phyloP scores from a whole-genome alignment of 2,329 filamentous ascomycete species.

The Helotiales sp. region DNA sequence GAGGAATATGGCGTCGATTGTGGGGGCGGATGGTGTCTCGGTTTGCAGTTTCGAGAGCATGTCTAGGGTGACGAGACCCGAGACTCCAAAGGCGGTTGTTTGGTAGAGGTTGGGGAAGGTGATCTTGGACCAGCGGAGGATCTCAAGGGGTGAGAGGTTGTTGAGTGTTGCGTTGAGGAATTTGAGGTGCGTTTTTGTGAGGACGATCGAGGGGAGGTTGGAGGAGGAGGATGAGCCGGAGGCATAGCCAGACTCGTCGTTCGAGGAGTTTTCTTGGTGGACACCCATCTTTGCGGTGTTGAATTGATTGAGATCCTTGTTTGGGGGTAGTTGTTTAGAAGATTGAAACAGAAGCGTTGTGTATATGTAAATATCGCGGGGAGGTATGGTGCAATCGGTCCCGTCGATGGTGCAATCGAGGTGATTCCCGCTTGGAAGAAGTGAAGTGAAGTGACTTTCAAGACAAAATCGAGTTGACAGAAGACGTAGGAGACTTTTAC shows the following conservation, averaged over 20 bases:
- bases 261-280: conserved; percentile 42
- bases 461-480: not conserved
- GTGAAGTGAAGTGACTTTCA: not conserved
- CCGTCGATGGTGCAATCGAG: conserved; percentile 15
- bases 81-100: conserved; percentile 80
- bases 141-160: conserved; percentile 83
- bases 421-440: not conserved
- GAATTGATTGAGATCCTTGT: not conserved
- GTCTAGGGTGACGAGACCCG: conserved; percentile 79
- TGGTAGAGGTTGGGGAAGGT: conserved; percentile 89
- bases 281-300: conserved; percentile 26
- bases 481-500: not conserved
- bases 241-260: conserved; percentile 82
- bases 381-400: conserved; percentile 12
- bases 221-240: conserved; percentile 59
- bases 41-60: conserved; percentile 76
- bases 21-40: conserved; percentile 58
- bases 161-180: conserved; percentile 90
- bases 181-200: conserved; percentile 84
- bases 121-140: conserved; percentile 88
- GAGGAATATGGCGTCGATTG: conserved; percentile 73
- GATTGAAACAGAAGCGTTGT: conserved; percentile 1
- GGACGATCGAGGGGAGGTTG: conserved; percentile 73
- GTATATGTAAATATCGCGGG: conserved; percentile 5
- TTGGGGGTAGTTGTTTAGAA: not conserved